A percentile compares a stretch with the other conserved stretches of the same genome.
These are phyloP conservation scores for Chernovozyma sophiae-reginae DNA, from an alignment of 1,139 yeast genomes.

Conservation along the genomic window DNA sequence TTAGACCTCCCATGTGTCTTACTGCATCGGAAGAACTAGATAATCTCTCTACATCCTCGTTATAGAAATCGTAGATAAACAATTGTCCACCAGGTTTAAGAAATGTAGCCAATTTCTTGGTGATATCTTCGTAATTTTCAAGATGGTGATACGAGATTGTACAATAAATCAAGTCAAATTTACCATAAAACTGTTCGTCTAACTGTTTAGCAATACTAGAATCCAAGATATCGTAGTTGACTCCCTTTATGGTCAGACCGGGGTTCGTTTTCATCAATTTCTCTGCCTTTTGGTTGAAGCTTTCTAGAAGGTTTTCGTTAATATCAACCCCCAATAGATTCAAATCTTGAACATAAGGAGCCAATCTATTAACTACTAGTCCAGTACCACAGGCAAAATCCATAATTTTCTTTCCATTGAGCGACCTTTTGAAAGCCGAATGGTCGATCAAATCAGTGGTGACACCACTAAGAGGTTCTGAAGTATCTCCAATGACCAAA, in stretches of 20 bases:
- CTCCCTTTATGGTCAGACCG: constrained; percentile 6
- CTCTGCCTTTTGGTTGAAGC: constrained; percentile 17
- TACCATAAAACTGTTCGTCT: constrained; percentile 14
- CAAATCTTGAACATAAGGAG: constrained; percentile 22
- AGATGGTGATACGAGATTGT: constrained; percentile 42
- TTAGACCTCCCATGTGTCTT: constrained; percentile 35
- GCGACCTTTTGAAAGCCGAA: neutral
- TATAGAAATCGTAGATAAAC: constrained; percentile 34
- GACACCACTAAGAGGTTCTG: constrained; percentile 12
- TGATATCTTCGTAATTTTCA: constrained; percentile 25
- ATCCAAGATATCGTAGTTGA: constrained; percentile 27
- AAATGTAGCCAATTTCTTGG: constrained; percentile 29
- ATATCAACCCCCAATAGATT: constrained; percentile 37
- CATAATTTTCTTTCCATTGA: constrained; percentile 14
- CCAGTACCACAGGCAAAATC: constrained; percentile 50
- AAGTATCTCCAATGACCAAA: constrained; percentile 16
- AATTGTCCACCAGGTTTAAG: constrained; percentile 32
- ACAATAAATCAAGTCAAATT: constrained; percentile 33
- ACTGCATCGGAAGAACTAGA: constrained; percentile 12
- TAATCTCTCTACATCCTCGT: constrained; percentile 24
- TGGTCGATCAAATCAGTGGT: constrained; percentile 6
- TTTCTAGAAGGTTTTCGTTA: constrained; percentile 23
- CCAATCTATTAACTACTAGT: constrained; percentile 25
- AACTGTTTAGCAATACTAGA: constrained; percentile 12
- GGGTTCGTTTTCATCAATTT: constrained; percentile 4